Base-by-base conservation (phyloP, 106 monocot genomes). In the Dioscorea zingiberensis region DNA sequence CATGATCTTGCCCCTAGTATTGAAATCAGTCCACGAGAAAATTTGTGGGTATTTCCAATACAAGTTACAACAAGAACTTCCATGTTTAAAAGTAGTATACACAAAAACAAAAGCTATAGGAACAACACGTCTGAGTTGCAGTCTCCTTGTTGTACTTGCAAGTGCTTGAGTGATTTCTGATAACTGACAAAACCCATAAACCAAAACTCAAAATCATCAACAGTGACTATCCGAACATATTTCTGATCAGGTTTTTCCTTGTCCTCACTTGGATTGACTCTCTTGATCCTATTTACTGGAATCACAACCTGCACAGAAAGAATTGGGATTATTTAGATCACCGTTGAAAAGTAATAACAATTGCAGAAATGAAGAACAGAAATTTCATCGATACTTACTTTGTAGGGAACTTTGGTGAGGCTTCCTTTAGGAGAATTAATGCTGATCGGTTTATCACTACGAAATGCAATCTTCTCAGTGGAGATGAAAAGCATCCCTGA, bases 131-230 rank as follows among this genome's bases (percentile, higher is more conserved):
- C 21, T 55, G 19, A 46, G 7, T 9, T 61, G 48, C 32, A 23
- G 53, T 18, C 26, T 32, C 30, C 29, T 30, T 30, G 23, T 57
- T 58, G 11, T 68, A 71, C 68, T 55, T 58, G 51, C 44, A 86
- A 53, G 62, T 58, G 76, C 62, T 71, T 82, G 45, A 81, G 63
- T n/a, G 82, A 75, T 69, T 72, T 79, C 65, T 75, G 61, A 30
- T 73, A 82, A 25, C 63, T 69, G 10, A 80, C 55, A 51, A 87
- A 87, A 21, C 87, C 87, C 87, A 83, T 76, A 47, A 80, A 87
- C 79, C 82, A 87, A 64, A 87, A 87, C 51, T 87, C 87, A 60
- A 77, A 83, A 25, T 64, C 76, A 68, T 87, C 80, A 47, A 54
- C 83, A 0, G 87, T 87, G 0, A 83, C 77, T 5, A 87, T 80